Evolutionary conservation across 2,329 filamentous ascomycete genomes (phyloP), one percentile per base, ranked within the genome.

Genomic region (Clathrospora elynae): DNA sequence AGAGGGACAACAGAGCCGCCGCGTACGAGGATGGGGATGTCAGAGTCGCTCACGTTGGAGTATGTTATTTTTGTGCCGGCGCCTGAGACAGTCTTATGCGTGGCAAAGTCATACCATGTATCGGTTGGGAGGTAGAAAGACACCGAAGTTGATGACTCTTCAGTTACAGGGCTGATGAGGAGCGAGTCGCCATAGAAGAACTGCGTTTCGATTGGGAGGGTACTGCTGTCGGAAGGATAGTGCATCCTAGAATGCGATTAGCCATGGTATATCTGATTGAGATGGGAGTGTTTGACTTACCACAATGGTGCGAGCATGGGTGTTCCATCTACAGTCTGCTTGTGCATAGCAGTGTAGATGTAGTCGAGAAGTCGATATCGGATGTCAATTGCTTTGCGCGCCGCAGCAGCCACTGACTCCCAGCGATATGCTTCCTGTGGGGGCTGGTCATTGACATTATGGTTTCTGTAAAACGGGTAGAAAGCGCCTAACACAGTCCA

Each of bases 291-390:
- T 10, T 13, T 26, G 81, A 89, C 71, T 84, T 50, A 90, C 71
- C 86, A 88, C 47, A 90, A 64, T 0, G 87, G 87, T 46, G 81
- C 81, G 28, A 88, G 70, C 51, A 83, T 73, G 0, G 87, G 86
- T 4, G 78, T 80, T 12, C 87, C 88, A 35, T 81, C 78, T 18
- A 75, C 56, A 24, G 75, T 79, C 66, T 87, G 80, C 42, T 71
- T 67, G 58, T 83, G 74, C 64, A 89, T 76, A 1, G 83, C 81
- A 2, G 87, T 90, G 73, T 91, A 90, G 44, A 89, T 77, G 71
- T 90, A 90, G 59, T 90, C 87, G 5, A 91, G 75, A n/a, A 91
- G 74, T n/a, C 80, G 76, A 71, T 90, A 91, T 9, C 88, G 79
- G 40, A 85, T 83, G 24, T 80, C 79, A 55, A 90, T 88, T 10